Conservation (phyloP, 169 alveolate species). For the Plasmodium billcollinsi region DNA sequence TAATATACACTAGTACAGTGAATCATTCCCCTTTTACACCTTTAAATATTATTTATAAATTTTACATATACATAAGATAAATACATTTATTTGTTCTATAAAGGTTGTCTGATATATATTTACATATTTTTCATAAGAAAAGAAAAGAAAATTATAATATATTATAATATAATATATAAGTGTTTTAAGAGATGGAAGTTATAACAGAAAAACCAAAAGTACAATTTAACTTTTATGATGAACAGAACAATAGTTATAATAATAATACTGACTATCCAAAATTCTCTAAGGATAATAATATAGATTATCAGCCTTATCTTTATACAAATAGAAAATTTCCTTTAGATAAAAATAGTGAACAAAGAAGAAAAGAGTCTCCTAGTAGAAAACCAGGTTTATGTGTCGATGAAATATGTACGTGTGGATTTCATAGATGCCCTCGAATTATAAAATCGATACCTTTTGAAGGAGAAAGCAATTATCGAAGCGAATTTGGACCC, state of each 20-base stretch:
- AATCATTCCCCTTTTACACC: not conserved
- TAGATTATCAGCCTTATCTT: slow-evolving; percentile 16
- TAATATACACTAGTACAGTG: not conserved
- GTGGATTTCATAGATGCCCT: slow-evolving; percentile 82
- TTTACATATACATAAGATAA: slow-evolving; percentile 6
- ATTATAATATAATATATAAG: not conserved
- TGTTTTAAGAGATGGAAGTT: slow-evolving; percentile 22
- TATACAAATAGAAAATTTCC: slow-evolving; percentile 38
- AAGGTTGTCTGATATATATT: not conserved
- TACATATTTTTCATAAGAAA: slow-evolving; percentile 19
- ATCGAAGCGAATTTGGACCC: slow-evolving; percentile 79
- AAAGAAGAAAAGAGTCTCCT: slow-evolving; percentile 79
- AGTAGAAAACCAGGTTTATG: slow-evolving; percentile 80
- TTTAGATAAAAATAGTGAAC: slow-evolving; percentile 77
- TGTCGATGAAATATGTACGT: slow-evolving; percentile 83
- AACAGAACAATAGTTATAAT: slow-evolving; percentile 23
- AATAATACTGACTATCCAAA: slow-evolving; percentile 20
- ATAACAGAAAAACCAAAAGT: slow-evolving; percentile 56
- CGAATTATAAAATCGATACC: slow-evolving; percentile 76
- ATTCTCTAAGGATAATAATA: slow-evolving; percentile 11
- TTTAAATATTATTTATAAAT: slow-evolving; percentile 2
- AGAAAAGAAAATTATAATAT: not conserved
- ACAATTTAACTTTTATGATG: slow-evolving; percentile 39
- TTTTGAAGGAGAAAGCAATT: slow-evolving; percentile 81
- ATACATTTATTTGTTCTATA: not conserved